Evolutionary conservation across 305 asterid genomes (phyloP), one percentile per base, ranked within the genome.

Genomic region (Rubia tinctorum): DNA sequence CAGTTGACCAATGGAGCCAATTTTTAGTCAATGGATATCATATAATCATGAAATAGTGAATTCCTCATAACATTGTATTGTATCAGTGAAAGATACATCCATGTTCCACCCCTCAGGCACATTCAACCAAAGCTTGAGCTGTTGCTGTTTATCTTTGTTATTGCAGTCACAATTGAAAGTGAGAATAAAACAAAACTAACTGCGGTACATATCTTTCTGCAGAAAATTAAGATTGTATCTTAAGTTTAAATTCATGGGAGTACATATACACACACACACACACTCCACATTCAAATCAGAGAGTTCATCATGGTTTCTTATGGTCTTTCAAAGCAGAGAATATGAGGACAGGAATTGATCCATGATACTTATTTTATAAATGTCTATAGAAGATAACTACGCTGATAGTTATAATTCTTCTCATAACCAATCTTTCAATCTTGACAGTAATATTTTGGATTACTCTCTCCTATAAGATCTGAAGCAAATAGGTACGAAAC

Each of bases 261-360:
- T 4, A n/a, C n/a, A 49, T 64, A 6, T 64, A 7, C n/a, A n/a
- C n/a, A n/a, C n/a, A n/a, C n/a, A n/a, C n/a, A n/a, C n/a, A n/a
- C n/a, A n/a, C n/a, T n/a, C n/a, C n/a, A n/a, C 17, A 11, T 47
- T 47, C 25, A 47, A 42, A 47, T 69, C 15, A 69, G 73, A 68
- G 23, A 59, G 62, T 25, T 22, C 42, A 69, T 8, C 56, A 49
- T 3, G 20, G 59, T 18, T 49, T 53, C 59, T 53, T 53, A 53
- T 53, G 59, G 8, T 14, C 45, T 43, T 43, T 5, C 45, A 49
- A 49, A 49, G 55, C 55, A 49, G 55, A 49, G 15, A 49, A 49
- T 49, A 49, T 7, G 6, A 49, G 55, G 14, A 68, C 51, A 66
- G 4, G 20, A 5, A 51, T 17, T 4, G 58, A 17, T 17, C 53